Evolutionary conservation across 2,329 filamentous ascomycete species (phyloP).

Genomic region (Talaromyces sp.): DNA sequence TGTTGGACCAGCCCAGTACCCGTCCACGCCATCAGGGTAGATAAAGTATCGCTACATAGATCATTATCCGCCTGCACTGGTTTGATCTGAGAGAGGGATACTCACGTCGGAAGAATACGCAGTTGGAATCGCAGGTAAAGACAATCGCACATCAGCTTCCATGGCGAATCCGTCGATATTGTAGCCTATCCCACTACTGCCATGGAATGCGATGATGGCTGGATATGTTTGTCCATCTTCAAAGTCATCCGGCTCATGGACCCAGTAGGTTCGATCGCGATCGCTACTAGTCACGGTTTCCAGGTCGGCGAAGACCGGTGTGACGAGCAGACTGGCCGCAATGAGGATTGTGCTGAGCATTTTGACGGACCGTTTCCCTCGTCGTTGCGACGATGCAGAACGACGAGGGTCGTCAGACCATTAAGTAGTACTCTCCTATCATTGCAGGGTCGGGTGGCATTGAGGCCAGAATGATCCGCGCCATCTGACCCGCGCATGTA

Average conservation of each 20-base stretch:
- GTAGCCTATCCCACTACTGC: constrained; percentile 41
- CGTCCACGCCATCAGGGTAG: constrained; percentile 46
- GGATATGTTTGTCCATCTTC: constrained; percentile 39
- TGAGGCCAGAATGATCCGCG: background rate
- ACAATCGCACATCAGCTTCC: constrained; percentile 43
- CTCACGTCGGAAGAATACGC: constrained; percentile 33
- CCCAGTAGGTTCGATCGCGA: constrained; percentile 39
- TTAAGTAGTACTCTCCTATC: background rate
- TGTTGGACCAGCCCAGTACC: constrained; percentile 47
- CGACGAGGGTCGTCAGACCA: background rate
- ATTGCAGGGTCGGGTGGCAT: background rate
- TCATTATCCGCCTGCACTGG: background rate
- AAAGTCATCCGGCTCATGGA: constrained; percentile 43
- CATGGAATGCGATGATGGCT: constrained; percentile 48
- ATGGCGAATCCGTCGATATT: constrained; percentile 32
- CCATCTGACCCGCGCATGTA: background rate
- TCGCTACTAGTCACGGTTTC: constrained; percentile 38
- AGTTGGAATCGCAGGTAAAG: constrained; percentile 13
- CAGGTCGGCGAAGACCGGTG: background rate
- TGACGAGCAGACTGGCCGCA: background rate
- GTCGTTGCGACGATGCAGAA: background rate
- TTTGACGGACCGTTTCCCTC: background rate
- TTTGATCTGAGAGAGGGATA: too few species aligned
- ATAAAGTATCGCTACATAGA: constrained; percentile 44
- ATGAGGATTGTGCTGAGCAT: background rate